A percentile compares a stretch with the other conserved stretches of the same genome.
Conservation (phyloP, 371 early-diverging fungal species). For the Smittium mucronatum region DNA sequence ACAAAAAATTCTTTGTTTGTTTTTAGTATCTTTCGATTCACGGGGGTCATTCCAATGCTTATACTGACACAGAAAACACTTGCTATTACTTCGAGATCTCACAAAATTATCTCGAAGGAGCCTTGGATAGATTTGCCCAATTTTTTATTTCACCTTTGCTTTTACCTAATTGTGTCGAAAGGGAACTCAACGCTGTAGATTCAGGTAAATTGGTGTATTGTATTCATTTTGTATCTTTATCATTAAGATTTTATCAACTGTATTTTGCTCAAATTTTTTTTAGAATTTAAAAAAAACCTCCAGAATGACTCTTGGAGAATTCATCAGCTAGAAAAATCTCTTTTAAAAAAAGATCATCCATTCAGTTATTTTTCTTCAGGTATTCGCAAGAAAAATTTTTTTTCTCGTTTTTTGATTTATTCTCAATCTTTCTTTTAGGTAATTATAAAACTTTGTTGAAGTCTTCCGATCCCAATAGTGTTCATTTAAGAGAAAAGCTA, state of each 20-base stretch:
- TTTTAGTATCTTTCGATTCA: constrained; percentile 66
- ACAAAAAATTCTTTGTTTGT: constrained; percentile 14
- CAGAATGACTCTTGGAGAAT: constrained; percentile 77
- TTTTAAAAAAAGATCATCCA: constrained; percentile 69
- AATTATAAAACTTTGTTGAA: constrained; percentile 70
- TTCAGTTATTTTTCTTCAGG: constrained; percentile 75
- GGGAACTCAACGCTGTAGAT: constrained; percentile 88
- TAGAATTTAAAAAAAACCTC: constrained; percentile 82
- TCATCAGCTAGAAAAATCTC: constrained; percentile 68
- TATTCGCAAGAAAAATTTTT: not conserved
- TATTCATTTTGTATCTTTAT: no score
- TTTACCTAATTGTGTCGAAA: constrained; percentile 68
- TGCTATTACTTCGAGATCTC: constrained; percentile 93
- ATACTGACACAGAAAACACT: constrained; percentile 74
- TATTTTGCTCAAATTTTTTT: not conserved
- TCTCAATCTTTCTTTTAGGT: constrained; percentile 15
- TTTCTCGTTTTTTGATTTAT: not conserved
- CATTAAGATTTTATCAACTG: no score
- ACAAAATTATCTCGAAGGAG: constrained; percentile 72
- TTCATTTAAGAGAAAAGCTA: constrained; percentile 71
- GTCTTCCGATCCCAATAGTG: constrained; percentile 49
- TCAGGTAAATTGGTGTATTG: constrained; percentile 29
- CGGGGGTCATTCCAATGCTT: constrained; percentile 92
- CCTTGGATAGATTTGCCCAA: constrained; percentile 87
- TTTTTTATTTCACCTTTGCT: constrained; percentile 88